Evolutionary conservation across 2,329 filamentous ascomycete species (phyloP), one percentile per base, ranked within the genome.

Genomic region (Aspergillus hortae): DNA sequence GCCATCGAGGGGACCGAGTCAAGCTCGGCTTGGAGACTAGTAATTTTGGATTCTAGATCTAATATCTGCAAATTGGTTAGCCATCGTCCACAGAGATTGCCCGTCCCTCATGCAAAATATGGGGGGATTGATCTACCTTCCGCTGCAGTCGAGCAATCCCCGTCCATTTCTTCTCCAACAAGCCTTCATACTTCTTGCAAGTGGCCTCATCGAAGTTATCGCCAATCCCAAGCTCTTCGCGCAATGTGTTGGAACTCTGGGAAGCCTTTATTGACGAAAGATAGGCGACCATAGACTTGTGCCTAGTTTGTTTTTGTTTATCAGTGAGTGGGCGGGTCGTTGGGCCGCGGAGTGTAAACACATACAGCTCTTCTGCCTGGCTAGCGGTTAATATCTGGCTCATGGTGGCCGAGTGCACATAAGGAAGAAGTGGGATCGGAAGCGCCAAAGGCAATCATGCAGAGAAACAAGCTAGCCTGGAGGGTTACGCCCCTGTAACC

Each of bases 161-260:
- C 17, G 92, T 97, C 92, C 92, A 97, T 78, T 97, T 97, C 82
- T 96, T 96, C 80, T 97, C 92, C 60, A 97, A 75, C 25, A 97
- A 74, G 1, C 89, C 89, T 73, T 96, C 91, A 75, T 96, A 97
- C 75, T 95, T 96, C 78, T 96, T 96, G 48, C 87, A 82, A 17
- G 90, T 96, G 15, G 83, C 81, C 56, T 88, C 80, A 68, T 96
- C 90, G 64, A 95, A 79, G 59, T 88, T 83, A 47, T 85, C 81
- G 4, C 48, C 54, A n/a, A 53, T 46, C 17, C 46, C 46, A 15
- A 96, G 80, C 71, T 96, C 92, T 65, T 88, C 80, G 56, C 90
- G 84, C 54, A 96, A 77, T 21, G 87, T 83, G 42, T 84, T 77
- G 40, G 89, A 88, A 56, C 83, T 86, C 51, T 84, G 83, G 25